These are phyloP conservation scores for Hylodesmum podocarpum DNA, from an alignment of 306 rosid genomes.

Conservation along the genomic window DNA sequence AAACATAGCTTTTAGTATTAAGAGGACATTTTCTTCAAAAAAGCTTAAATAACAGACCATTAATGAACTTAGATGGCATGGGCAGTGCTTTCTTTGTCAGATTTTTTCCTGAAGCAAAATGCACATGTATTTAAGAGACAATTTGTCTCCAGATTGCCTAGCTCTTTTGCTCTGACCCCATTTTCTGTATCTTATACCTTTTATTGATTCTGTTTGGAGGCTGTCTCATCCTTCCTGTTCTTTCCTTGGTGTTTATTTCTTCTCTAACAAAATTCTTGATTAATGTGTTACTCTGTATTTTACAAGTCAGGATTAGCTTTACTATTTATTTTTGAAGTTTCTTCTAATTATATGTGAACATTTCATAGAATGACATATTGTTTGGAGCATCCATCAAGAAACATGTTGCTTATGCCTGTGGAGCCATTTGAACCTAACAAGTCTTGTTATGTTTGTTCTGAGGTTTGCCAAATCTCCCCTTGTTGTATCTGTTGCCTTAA, in stretches of 20 bases:
- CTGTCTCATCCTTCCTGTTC: neutral
- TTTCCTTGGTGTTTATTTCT: conserved; percentile 1
- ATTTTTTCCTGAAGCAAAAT: neutral
- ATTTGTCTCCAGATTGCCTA: neutral
- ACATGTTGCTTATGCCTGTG: conserved; percentile 95
- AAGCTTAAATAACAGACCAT: neutral
- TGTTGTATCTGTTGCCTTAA: neutral
- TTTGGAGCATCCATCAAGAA: conserved; percentile 84
- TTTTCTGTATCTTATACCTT: neutral
- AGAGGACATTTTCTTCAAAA: neutral
- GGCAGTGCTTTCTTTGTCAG: neutral
- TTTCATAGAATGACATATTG: conserved; percentile 90
- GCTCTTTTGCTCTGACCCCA: neutral
- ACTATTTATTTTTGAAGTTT: neutral
- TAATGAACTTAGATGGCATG: neutral
- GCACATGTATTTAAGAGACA: neutral
- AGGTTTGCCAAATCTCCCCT: conserved; percentile 45
- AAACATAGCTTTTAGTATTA: neutral
- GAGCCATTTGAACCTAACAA: conserved; percentile 93
- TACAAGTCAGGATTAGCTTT: neutral
- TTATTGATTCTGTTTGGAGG: neutral
- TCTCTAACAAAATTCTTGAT: neutral
- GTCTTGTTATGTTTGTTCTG: conserved; percentile 97
- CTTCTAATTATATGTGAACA: conserved; percentile 18
- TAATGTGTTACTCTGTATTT: neutral